Base-by-base conservation (phyloP, 176 grass and related monocot species). In the Carex scoparia region DNA sequence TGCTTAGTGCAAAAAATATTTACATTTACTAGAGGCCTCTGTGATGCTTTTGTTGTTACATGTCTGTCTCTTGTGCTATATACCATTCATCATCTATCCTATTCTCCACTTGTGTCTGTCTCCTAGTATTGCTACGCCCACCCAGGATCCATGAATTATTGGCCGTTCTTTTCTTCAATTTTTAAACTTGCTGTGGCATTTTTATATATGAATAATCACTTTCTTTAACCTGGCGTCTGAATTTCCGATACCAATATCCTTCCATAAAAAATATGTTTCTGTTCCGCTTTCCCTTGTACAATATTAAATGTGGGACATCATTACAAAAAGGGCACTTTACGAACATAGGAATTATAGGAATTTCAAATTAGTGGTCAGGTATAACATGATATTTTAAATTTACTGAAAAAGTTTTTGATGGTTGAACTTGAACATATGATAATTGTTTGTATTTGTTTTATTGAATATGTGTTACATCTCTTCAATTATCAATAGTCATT, bases 41-140 rank as follows among this genome's bases (percentile, higher is more conserved):
- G 53, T 61, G 19, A 63, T 81, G 81, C 65, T 56, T 67, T 83
- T 83, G 61, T 83, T 81, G 9, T 83, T 83, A 83, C 61, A 83
- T 69, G 27, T 46, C 69, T 83, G 13, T 8, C 2, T 8, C 23
- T 51, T 55, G 23, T 55, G 27, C 42, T 53, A 14, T 83, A 66
- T 40, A 46, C 63, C n/a, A n/a, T 80, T 80, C 31, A n/a, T 80
- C 77, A 4, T 38, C 27, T 68, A 49, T 55, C n/a, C 27, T 83
- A 31, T 83, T 48, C 33, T 83, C 61, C 1, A 65, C 31, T 65
- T 14, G 18, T 81, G 18, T 42, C 23, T 27, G 33, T 69, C 65
- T 69, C 30, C 30, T 51, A 67, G 14, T 55, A 55, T 11, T 83
- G 7, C 63, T 54, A 51, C 12, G 42, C 46, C 23, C 0, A 82